A percentile compares a stretch with the other conserved stretches of the same genome.
These are phyloP conservation scores for Plasmodium fragile DNA, from an alignment of 169 alveolate genomes.

Conservation along the genomic window DNA sequence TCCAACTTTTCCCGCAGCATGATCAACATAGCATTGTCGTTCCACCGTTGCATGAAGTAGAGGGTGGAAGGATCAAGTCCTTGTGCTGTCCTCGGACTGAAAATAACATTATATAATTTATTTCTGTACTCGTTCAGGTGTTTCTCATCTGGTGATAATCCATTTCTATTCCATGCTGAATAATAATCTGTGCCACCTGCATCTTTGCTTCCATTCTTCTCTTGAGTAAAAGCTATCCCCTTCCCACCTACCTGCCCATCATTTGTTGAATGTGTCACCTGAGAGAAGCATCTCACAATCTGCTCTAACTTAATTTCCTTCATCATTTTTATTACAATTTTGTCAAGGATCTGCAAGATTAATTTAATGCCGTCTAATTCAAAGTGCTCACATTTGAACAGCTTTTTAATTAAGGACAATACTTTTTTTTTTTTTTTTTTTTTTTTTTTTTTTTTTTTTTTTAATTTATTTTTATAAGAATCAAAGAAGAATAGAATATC, in stretches of 20 bases:
- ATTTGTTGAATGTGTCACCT: not conserved
- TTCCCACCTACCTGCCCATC: not conserved
- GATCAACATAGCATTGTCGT: slow-evolving; percentile 13
- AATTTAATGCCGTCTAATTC: slow-evolving; percentile 34
- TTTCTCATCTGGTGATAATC: not conserved
- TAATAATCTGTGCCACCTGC: not conserved
- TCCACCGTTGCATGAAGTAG: slow-evolving; percentile 18
- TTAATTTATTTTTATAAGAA: slow-evolving; percentile 48
- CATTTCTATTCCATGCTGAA: not conserved
- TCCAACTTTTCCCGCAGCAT: slow-evolving; percentile 51
- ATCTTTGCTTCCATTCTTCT: not conserved
- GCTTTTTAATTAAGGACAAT: slow-evolving; percentile 1
- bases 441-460: slow-evolving; percentile 18
- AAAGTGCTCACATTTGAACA: slow-evolving; percentile 54
- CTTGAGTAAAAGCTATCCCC: not conserved
- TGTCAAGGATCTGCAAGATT: slow-evolving; percentile 29
- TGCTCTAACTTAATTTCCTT: slow-evolving; percentile 24
- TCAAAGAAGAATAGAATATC: slow-evolving; percentile 69
- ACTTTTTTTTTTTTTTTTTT: slow-evolving; percentile 4
- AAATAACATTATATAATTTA: slow-evolving; percentile 18
- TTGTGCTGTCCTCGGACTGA: not conserved
- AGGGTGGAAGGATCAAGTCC: not conserved
- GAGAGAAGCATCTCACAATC: slow-evolving; percentile 17
- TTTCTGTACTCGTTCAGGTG: not conserved
- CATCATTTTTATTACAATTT: slow-evolving; percentile 20